Base-by-base conservation (phyloP, 495 filamentous ascomycete genomes). In the Trypethelium eluteriae region DNA sequence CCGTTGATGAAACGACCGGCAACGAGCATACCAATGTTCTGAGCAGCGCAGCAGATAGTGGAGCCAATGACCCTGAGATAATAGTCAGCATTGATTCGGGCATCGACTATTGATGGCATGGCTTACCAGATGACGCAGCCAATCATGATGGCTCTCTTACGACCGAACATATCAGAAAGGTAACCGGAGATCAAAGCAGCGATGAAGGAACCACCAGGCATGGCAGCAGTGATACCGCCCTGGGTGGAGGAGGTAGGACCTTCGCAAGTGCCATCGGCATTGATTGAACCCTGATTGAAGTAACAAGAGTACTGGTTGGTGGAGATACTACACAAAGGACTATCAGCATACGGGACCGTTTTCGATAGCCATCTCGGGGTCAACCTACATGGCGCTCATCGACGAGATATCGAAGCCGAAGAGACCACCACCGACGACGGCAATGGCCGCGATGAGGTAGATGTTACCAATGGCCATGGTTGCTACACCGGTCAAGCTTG, bases 351-450 rank as follows among this genome's bases (percentile, higher is more conserved):
- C 25, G 18, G 49, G 49, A 53, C 5, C 18, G 49, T 36, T 12
- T 35, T 66, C 34, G 49, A 38, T 12, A 12, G 16, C 18, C 5
- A 18, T 34, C 11, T 25, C 25, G 25, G 25, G 25, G 25, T 25
- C 1, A 14, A 67, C 68, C 53, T 67, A 75, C 75, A 90, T 89
- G 62, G 89, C 89, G 18, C 84, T 88, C 89, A 92, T 88, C n/a
- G 88, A 90, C 66, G 83, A 83, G 74, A 92, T 90, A 79, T 91
- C 90, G 70, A 92, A 92, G 65, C 89, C 89, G 69, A 95, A 93
- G 18, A 93, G 82, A 61, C 83, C 87, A 74, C 90, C 91, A 67
- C 91, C 91, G 65, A 83, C 82, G 71, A 93, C 87, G 72, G 88
- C 83, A 76, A 89, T 84, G 75, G 86, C 86, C 70, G 89, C 83